Evolutionary conservation across 176 grass and related monocot species (phyloP), one percentile per base, ranked within the genome.

Genomic region (Eremochloa ophiuroides): DNA sequence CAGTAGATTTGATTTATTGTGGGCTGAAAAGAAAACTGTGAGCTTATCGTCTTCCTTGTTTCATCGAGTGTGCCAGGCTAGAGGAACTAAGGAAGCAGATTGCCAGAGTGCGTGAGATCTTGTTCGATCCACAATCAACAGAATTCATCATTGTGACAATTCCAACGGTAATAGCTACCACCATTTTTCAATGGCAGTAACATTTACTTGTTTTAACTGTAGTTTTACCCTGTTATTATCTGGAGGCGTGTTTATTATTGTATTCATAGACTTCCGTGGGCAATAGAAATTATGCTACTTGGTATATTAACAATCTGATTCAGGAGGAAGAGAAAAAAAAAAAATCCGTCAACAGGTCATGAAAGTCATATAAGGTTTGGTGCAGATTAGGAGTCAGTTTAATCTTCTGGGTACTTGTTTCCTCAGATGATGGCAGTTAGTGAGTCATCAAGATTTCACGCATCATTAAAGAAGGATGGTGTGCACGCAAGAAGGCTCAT

Each of bases 371-470:
- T 22, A 50, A 56, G 16, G 15, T 10, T 73, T 39, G 42, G 9
- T 50, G 59, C 59, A 74, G 62, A 38, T 3, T 3, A 48, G 31
- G 76, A 6, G 10, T 16, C 28, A 43, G 14, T 73, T 62, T 83
- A 47, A 9, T 62, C 58, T 29, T 71, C 29, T 78, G 28, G 7
- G 10, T 63, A 23, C 18, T 71, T 23, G 16, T 62, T 85, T 86
- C 34, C 34, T 62, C 61, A 93, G 91, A 85, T 82, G 43, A 85
- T 90, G 84, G 84, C 81, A 26, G 64, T 87, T 55, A 78, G 13
- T 2, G 91, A 89, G 73, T 87, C 87, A 64, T 86, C 87, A 44
- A 89, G 91, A 66, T 80, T 89, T 20, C 68, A 79, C 38, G 65
- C 80, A 44, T 87, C 84, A 40, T 81, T 93, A 48, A 89, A 74